phyloP scores from a whole-genome alignment of 2,329 filamentous ascomycete genomes.

The Curvularia sp. region DNA sequence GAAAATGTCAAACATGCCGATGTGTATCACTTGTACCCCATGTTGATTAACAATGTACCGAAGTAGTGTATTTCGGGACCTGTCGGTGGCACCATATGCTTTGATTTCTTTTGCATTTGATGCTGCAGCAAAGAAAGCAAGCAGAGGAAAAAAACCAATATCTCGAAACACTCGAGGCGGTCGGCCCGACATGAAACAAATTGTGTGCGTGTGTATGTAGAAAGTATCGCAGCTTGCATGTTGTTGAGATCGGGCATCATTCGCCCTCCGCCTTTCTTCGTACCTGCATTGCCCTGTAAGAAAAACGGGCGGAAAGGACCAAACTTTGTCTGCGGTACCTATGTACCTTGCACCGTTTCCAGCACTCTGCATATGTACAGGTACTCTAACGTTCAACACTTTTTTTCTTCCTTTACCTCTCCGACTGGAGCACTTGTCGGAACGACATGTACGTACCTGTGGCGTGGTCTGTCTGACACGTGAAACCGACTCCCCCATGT shows the following conservation, averaged over 20 bases:
- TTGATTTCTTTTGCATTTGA: neutral
- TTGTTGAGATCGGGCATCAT: constrained; percentile 4
- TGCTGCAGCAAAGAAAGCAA: neutral
- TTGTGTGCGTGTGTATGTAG: neutral
- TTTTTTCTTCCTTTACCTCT: neutral
- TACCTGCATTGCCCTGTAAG: constrained; percentile 5
- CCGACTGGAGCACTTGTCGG: neutral
- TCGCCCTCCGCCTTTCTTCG: neutral
- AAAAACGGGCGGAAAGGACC: neutral
- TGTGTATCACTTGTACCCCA: neutral
- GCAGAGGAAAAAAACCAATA: constrained; percentile 1
- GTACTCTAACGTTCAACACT: neutral
- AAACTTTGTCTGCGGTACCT: neutral
- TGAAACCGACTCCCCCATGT: constrained; percentile 2
- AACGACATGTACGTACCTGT: neutral
- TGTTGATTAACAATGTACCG: constrained; percentile 13
- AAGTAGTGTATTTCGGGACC: constrained; percentile 7
- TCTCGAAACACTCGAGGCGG: neutral
- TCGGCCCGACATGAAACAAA: neutral
- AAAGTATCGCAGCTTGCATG: neutral
- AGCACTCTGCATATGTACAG: neutral
- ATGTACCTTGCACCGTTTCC: neutral
- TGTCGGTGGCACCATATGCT: neutral
- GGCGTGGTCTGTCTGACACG: neutral
- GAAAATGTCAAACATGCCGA: neutral